Conservation (phyloP, 176 grass and related monocot genomes). For the Hordeum marinum region DNA sequence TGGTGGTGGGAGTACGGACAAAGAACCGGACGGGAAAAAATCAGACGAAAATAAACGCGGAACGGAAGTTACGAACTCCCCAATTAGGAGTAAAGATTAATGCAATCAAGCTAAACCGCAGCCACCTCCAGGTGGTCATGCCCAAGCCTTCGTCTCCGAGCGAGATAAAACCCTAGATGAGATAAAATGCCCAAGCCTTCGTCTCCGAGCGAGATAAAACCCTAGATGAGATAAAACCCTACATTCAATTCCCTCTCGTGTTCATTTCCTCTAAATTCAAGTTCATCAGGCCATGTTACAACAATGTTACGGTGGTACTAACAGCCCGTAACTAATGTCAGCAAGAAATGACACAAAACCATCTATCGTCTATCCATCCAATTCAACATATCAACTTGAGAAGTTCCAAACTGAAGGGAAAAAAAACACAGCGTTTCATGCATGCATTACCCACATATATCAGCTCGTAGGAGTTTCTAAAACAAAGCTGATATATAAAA, state of each 20-base stretch:
- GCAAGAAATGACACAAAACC: not conserved
- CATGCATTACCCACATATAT: not conserved
- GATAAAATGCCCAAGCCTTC: not conserved
- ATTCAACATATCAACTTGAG: not conserved
- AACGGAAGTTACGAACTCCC: too few species aligned
- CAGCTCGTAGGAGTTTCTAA: not conserved
- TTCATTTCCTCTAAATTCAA: not conserved
- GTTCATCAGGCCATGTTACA: not conserved
- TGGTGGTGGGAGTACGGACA: too few species aligned
- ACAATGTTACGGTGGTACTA: not conserved
- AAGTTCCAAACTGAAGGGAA: constrained; percentile 1
- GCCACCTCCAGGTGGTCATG: too few species aligned
- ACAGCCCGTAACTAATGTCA: not conserved
- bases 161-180: too few species aligned
- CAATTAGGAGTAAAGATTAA: too few species aligned
- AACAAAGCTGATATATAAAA: not conserved
- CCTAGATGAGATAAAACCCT: too few species aligned
- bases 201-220: not conserved
- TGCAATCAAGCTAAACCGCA: too few species aligned
- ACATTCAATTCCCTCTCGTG: not conserved
- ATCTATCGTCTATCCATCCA: not conserved
- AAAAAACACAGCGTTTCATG: not conserved
- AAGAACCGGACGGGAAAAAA: too few species aligned
- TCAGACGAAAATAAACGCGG: too few species aligned
- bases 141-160: too few species aligned